phyloP scores from a whole-genome alignment of 345 rosid genomes.

The Euphorbia lathyris region DNA sequence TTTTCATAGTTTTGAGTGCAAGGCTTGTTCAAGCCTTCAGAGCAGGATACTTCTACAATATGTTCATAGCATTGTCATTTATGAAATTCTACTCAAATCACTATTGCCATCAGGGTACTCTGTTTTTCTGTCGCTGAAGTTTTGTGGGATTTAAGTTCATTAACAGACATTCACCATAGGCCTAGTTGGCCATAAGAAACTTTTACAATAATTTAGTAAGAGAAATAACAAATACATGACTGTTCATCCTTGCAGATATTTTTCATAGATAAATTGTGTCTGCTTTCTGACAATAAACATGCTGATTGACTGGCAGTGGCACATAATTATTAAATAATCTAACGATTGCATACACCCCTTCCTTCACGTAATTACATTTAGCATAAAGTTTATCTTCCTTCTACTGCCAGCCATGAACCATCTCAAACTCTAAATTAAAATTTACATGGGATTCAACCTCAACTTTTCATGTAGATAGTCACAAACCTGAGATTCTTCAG shows the following conservation, averaged over 20 bases:
- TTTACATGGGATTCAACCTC: background rate
- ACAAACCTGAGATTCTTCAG: conserved; percentile 55
- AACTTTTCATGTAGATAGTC: background rate
- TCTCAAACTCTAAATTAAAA: conserved; percentile 3
- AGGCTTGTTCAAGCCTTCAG: background rate
- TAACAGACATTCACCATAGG: background rate
- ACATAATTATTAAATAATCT: background rate
- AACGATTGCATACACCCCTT: background rate
- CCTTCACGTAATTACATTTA: background rate
- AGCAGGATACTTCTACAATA: background rate
- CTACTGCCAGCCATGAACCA: background rate
- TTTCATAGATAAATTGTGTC: background rate
- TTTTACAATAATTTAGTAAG: background rate
- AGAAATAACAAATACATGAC: background rate
- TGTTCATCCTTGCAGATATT: background rate
- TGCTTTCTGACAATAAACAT: background rate
- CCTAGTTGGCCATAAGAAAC: background rate
- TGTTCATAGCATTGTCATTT: background rate
- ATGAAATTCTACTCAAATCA: background rate
- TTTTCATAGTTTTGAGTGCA: background rate
- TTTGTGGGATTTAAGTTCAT: background rate
- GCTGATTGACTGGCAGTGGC: background rate
- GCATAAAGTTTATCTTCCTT: conserved; percentile 3
- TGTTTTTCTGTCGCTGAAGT: background rate
- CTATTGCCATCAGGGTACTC: background rate